Percentiles rank a stretch among this genome's conserved stretches.
These are phyloP conservation scores for Cryptosporidium sp. DNA, from an alignment of 169 alveolate genomes.

Conservation along the genomic window DNA sequence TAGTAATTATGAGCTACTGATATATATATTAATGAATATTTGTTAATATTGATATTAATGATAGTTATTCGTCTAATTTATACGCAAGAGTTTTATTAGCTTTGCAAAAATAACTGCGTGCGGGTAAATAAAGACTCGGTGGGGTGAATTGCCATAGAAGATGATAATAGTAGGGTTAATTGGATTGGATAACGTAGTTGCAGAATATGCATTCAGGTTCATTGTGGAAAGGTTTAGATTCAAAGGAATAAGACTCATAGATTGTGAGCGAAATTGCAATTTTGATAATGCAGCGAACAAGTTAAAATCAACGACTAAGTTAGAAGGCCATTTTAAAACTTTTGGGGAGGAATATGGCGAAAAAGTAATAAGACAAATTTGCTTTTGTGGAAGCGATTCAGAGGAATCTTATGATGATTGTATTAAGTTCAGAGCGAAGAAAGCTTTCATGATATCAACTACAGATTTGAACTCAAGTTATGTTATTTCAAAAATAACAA, in stretches of 20 bases:
- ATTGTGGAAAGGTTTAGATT: conserved; percentile 4
- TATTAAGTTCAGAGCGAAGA: conserved; percentile 11
- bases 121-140: not conserved
- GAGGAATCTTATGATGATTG: not conserved
- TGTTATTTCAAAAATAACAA: conserved; percentile 20
- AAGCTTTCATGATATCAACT: conserved; percentile 11
- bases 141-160: not conserved
- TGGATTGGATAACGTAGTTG: not conserved
- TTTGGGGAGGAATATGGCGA: not conserved
- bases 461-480: conserved; percentile 43
- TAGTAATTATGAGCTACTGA: too few species aligned
- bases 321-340: not conserved
- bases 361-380: not conserved
- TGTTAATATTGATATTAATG: not conserved
- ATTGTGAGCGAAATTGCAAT: conserved; percentile 9
- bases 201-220: conserved; percentile 2
- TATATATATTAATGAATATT: too few species aligned
- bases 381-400: conserved; percentile 14
- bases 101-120: not conserved
- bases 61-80: too few species aligned
- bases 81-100: not conserved
- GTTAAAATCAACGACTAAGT: not conserved
- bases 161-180: conserved; percentile 51
- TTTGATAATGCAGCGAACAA: not conserved
- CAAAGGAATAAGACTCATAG: conserved; percentile 16